These are phyloP conservation scores for Xerophyta viscosa DNA, from an alignment of 106 monocot species.

Conservation along the genomic window DNA sequence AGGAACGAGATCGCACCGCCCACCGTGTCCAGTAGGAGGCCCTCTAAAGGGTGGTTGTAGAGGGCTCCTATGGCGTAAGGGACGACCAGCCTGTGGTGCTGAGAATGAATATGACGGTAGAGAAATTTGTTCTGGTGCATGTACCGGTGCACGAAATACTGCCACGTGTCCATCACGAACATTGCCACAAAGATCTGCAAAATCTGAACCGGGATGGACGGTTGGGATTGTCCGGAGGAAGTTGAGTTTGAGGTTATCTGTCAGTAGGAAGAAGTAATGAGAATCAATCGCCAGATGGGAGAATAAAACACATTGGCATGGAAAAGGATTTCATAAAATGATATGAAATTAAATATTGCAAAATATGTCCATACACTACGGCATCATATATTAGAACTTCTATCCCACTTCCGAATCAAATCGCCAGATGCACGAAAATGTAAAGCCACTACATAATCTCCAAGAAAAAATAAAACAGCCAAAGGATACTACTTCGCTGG, in stretches of 20 bases:
- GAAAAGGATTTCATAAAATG: no score
- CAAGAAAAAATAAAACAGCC: background rate
- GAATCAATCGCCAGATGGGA: no score
- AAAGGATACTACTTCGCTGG: no score
- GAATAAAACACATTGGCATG: no score
- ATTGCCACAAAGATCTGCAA: slow-evolving; percentile 67
- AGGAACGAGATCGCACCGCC: slow-evolving; percentile 60
- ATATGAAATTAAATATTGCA: no score
- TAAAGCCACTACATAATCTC: no score
- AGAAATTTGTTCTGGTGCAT: slow-evolving; percentile 90
- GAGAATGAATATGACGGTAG: slow-evolving; percentile 61
- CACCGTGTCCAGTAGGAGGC: slow-evolving; percentile 51
- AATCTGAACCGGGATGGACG: slow-evolving; percentile 31
- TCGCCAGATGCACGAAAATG: no score
- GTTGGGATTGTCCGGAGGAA: slow-evolving; percentile 18
- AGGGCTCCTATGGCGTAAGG: slow-evolving; percentile 58
- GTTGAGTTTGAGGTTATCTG: slow-evolving; percentile 35
- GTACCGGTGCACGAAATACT: slow-evolving; percentile 80
- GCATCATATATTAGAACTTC: no score
- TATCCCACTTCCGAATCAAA: no score
- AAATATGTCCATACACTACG: no score
- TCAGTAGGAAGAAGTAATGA: background rate
- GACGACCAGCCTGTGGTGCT: slow-evolving; percentile 49
- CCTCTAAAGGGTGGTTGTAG: slow-evolving; percentile 59
- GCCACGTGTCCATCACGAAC: slow-evolving; percentile 88